Conservation (phyloP, 805 yeast species). For the Candida stauntonica region DNA sequence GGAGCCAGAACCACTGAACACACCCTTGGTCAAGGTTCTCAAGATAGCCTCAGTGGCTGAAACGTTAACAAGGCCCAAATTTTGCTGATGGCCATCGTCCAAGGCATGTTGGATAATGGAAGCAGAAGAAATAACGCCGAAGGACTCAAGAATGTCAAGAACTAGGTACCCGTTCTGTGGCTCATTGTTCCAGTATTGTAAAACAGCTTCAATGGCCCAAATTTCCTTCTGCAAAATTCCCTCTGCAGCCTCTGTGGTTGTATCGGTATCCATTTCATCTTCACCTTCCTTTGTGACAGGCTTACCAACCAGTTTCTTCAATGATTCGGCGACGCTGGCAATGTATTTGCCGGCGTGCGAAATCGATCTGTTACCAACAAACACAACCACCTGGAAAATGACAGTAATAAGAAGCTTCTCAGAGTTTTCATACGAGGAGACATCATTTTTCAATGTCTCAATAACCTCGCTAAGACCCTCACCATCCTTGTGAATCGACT, state of each 20-base stretch:
- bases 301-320: conserved; percentile 31
- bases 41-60: conserved; percentile 42
- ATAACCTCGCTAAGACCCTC: conserved; percentile 30
- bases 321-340: conserved; percentile 33
- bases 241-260: background rate
- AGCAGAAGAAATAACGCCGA: conserved; percentile 38
- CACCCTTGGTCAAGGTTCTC: conserved; percentile 30
- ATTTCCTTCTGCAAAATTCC: conserved; percentile 31
- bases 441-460: conserved; percentile 28
- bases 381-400: conserved; percentile 66
- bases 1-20: conserved; percentile 19
- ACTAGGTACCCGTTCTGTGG: conserved; percentile 63
- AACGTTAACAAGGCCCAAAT: conserved; percentile 38
- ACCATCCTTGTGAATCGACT: conserved; percentile 31
- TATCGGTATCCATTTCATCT: conserved; percentile 4
- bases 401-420: conserved; percentile 51
- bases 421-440: conserved; percentile 31
- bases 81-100: conserved; percentile 29
- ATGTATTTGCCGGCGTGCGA: conserved; percentile 66
- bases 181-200: conserved; percentile 61
- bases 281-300: conserved; percentile 4
- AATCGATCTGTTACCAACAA: conserved; percentile 83
- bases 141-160: conserved; percentile 45
- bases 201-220: conserved; percentile 51
- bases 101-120: conserved; percentile 43